A percentile compares a stretch with the other conserved stretches of the same genome.
Evolutionary conservation across 768 basidiomycete genomes (phyloP).

Genomic region (Mycena polygramma): DNA sequence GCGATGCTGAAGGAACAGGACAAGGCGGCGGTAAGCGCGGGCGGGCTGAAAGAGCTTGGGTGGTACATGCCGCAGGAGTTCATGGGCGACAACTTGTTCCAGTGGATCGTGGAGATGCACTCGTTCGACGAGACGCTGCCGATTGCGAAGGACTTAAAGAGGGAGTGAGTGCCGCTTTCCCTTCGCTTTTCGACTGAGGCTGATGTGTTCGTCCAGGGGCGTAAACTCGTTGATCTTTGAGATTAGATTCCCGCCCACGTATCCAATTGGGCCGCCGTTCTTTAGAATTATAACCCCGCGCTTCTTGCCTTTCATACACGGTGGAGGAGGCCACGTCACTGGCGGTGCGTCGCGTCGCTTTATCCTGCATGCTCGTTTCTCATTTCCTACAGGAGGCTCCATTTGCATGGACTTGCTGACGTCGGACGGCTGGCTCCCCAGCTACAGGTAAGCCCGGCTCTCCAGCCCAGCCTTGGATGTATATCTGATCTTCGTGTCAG

Average conservation of each 20-base stretch:
- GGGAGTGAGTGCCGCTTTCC: slow-evolving; percentile 50
- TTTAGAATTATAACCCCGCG: slow-evolving; percentile 82
- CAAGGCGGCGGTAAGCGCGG: slow-evolving; percentile 43
- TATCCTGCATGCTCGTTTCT: neutral
- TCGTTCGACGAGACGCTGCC: slow-evolving; percentile 74
- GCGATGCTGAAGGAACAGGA: slow-evolving; percentile 74
- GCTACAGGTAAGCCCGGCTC: slow-evolving; percentile 67
- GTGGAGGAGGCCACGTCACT: slow-evolving; percentile 80
- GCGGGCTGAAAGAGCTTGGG: slow-evolving; percentile 68
- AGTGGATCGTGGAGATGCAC: slow-evolving; percentile 82
- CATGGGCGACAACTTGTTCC: slow-evolving; percentile 76
- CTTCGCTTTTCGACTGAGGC: neutral
- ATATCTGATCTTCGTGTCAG: slow-evolving; percentile 39
- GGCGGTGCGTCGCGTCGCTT: slow-evolving; percentile 54
- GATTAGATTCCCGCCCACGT: slow-evolving; percentile 75
- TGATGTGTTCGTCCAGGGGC: slow-evolving; percentile 50
- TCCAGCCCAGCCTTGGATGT: neutral
- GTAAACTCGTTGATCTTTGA: slow-evolving; percentile 80
- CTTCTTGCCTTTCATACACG: slow-evolving; percentile 77
- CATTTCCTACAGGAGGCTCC: slow-evolving; percentile 63
- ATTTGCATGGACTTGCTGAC: slow-evolving; percentile 84
- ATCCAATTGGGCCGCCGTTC: slow-evolving; percentile 80
- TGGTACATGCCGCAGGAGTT: slow-evolving; percentile 81
- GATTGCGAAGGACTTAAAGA: slow-evolving; percentile 70
- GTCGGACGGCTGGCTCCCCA: slow-evolving; percentile 77